Percentiles rank a stretch among this genome's conserved stretches.
phyloP scores from a whole-genome alignment of 441 rosid genomes.

The Jatropha podagrica region DNA sequence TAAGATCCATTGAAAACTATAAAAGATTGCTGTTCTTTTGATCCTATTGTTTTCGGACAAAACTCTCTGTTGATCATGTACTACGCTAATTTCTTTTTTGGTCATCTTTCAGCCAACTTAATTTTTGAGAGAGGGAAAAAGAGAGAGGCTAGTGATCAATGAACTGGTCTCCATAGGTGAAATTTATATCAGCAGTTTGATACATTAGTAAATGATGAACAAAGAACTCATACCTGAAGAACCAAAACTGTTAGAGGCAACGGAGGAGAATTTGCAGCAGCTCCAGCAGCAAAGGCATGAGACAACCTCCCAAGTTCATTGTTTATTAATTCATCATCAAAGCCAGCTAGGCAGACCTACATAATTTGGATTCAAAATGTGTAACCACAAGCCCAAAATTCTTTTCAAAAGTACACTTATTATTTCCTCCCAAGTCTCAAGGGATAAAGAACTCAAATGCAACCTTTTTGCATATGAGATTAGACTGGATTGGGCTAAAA shows the following conservation, averaged over 20 bases:
- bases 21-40: not conserved
- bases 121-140: slow-evolving; percentile 3
- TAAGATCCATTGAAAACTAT: slow-evolving; percentile 1
- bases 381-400: slow-evolving; percentile 14
- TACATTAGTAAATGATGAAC: not conserved
- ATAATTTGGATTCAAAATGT: slow-evolving; percentile 16
- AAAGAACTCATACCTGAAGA: slow-evolving; percentile 64
- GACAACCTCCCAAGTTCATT: slow-evolving; percentile 69
- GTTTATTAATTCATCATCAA: slow-evolving; percentile 50
- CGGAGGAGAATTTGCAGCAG: slow-evolving; percentile 58
- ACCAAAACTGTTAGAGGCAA: slow-evolving; percentile 82
- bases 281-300: slow-evolving; percentile 65
- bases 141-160: not conserved
- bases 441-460: slow-evolving; percentile 14
- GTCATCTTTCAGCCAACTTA: not conserved
- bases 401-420: slow-evolving; percentile 2
- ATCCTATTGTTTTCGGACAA: not conserved
- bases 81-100: not conserved
- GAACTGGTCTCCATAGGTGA: not conserved
- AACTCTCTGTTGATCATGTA: not conserved
- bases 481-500: slow-evolving; percentile 17
- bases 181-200: not conserved
- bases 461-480: slow-evolving; percentile 9
- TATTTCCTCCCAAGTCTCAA: slow-evolving; percentile 8
- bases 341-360: slow-evolving; percentile 55